Conservation (phyloP, 352 stramenopile species). For the Chrysophaeum taylorii region DNA sequence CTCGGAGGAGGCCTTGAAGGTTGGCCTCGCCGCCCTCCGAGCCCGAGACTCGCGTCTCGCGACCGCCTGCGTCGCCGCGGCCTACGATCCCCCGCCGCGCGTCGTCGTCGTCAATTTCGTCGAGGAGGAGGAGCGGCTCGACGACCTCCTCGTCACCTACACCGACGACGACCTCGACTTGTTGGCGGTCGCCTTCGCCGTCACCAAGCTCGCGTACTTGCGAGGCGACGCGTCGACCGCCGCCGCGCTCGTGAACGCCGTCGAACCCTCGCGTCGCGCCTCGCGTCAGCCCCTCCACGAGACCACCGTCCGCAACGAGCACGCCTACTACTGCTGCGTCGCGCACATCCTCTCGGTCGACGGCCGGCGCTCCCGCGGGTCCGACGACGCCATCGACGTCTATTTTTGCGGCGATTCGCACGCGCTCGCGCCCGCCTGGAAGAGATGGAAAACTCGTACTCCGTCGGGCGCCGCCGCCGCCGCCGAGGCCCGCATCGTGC, state of each 20-base stretch:
- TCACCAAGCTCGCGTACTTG: constrained; percentile 70
- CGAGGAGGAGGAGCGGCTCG: not conserved
- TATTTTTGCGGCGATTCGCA: constrained; percentile 84
- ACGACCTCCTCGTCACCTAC: constrained; percentile 24
- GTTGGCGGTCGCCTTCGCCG: constrained; percentile 59
- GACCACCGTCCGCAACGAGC: constrained; percentile 66
- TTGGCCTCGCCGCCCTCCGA: too few relatives aligned
- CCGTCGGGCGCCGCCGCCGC: not conserved
- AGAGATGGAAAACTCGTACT: too few relatives aligned
- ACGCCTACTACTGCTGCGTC: constrained; percentile 74
- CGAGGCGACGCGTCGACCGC: constrained; percentile 44
- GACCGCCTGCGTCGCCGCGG: not conserved
- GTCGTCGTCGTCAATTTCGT: not conserved
- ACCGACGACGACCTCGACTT: constrained; percentile 54
- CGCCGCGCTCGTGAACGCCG: constrained; percentile 42
- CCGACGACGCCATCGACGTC: constrained; percentile 21
- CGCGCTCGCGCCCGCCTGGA: constrained; percentile 70
- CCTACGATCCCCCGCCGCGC: not conserved
- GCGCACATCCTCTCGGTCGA: constrained; percentile 51
- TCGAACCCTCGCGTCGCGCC: constrained; percentile 53
- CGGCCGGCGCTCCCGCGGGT: not conserved
- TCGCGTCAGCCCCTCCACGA: constrained; percentile 51
- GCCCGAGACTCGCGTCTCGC: not conserved
- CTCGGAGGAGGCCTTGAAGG: constrained; percentile 11
- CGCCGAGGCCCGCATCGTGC: constrained; percentile 34